Evolutionary conservation across 306 rosid genomes (phyloP).

Genomic region (Mimosa pudica): DNA sequence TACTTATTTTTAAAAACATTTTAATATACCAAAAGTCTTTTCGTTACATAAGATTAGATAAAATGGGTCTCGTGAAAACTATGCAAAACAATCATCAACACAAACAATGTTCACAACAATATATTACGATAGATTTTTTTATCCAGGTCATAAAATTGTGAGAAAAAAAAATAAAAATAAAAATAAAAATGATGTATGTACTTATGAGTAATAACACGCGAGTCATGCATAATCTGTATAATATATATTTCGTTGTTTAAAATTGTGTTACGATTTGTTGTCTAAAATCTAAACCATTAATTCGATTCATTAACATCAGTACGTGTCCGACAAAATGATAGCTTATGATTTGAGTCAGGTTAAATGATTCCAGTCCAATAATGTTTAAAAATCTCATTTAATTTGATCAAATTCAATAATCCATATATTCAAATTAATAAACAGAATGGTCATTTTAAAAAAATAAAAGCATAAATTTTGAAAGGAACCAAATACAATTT

Average conservation of each 20-base stretch:
- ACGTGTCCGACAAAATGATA: background rate
- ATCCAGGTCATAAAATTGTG: background rate
- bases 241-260: too few relatives aligned
- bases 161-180: background rate
- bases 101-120: background rate
- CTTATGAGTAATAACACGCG: background rate
- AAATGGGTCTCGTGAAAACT: background rate
- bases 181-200: background rate
- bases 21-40: too few relatives aligned
- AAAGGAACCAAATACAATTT: background rate
- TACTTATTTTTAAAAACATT: too few relatives aligned
- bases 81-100: background rate
- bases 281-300: background rate
- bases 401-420: background rate
- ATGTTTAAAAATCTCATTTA: too few relatives aligned
- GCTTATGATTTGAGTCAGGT: background rate
- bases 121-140: too few relatives aligned
- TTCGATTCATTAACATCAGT: background rate
- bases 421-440: background rate
- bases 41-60: background rate
- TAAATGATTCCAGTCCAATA: background rate
- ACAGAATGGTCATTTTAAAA: background rate
- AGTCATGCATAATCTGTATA: background rate
- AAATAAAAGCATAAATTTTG: background rate
- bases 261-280: background rate